Evolutionary conservation across 805 yeast species (phyloP), one percentile per base, ranked within the genome.

Genomic region (Starmerella kuoi): DNA sequence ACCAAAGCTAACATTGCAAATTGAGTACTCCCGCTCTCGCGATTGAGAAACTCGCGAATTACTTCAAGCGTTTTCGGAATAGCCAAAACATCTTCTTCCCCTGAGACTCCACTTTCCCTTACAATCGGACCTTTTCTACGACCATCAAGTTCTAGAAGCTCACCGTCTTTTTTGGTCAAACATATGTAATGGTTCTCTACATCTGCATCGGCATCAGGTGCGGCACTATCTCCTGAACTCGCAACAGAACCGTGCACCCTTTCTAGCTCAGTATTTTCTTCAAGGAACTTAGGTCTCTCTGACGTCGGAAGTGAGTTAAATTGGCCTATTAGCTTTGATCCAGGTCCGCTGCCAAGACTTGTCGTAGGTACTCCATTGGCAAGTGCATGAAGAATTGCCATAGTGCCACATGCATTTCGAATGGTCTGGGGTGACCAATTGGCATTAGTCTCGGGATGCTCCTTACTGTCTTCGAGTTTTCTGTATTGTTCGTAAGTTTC

Each of bases 361-460:
- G 50, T 54, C 5, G 41, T 35, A 6, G 62, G 61, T 4, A 59
- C 51, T 9, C 59, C 60, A 36, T 70, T 60, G 32, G 69, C 59
- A 7, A 72, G 51, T 0, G 77, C 67, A 54, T 88, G 96, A 19
- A 88, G 63, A 35, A 91, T 59, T 0, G 95, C 97, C 61, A 81
- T 84, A 25, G 93, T 70, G 4, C 98, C 98, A 64, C 98, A 88
- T 0, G 94, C 93, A 58, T 88, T 88, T 48, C 73, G 74, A 15
- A 91, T 74, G 1, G 86, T 76, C 55, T 88, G 98, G 51, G 74
- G 76, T 53, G 77, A 74, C 96, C 97, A 91, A n/a, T 69, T 50
- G 14, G 76, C 65, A 5, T 53, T 62, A 47, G 48, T 57, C 20
- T 46, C 48, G 5, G 41, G 41, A 20, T 42, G 49, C 18, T 52